Evolutionary conservation across 805 yeast genomes (phyloP), one percentile per base, ranked within the genome.

Genomic region (Candida anglica): DNA sequence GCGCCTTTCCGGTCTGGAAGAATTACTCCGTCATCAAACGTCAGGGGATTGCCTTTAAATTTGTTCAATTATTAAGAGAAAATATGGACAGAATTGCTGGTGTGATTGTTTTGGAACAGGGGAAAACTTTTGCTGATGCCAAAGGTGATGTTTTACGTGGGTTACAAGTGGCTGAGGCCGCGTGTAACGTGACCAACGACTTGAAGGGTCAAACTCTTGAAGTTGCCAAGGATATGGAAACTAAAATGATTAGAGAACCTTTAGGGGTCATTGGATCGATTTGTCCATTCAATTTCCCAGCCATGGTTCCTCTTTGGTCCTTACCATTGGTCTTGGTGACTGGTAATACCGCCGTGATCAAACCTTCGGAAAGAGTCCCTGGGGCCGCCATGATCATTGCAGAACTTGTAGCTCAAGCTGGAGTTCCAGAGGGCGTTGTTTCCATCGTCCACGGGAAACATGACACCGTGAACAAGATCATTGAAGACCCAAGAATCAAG

Each of bases 241-340:
- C 89, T 19, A 71, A 79, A 47, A 79, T 79, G 84, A 82, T 66
- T 32, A 73, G 88, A 47, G 82, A 77, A 55, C 86, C 86, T 28
- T 63, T 81, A 40, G 91, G 91, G 20, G 85, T 82, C 6, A 75
- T 82, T 39, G 87, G 81, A 11, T 82, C 88, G 16, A 83, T 82
- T 48, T 77, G 83, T 43, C 91, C 91, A 15, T 82, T 82, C 67
- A 82, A 82, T 63, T 82, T 82, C 75, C 91, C 91, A 17, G 89
- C 86, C 28, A 82, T 82, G 91, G 85, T 84, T 46, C 82, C 82
- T 7, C 65, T 78, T 46, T 78, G 85, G 85, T 69, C 79, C 18
- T 60, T 78, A 36, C 85, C 85, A 6, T 65, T 79, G 43, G 63
- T 74, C 10, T 65, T 79, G 38, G 82, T 73, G 30, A 80, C 87